phyloP scores from a whole-genome alignment of 306 rosid species.

The Castanea mollissima region DNA sequence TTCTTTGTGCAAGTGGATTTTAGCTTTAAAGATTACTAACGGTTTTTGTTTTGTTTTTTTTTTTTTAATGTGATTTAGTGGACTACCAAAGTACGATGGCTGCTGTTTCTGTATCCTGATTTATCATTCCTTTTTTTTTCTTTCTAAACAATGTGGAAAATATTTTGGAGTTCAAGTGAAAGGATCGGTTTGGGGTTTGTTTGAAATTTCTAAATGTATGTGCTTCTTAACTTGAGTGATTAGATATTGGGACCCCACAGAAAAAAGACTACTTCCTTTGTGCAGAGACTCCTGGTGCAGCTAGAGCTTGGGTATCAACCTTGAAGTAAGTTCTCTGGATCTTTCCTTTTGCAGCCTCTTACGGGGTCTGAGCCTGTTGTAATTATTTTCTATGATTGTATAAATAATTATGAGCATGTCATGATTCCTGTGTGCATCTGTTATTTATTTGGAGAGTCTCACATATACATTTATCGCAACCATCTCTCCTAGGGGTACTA shows the following conservation, averaged over 20 bases:
- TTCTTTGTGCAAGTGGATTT: slow-evolving; percentile 1
- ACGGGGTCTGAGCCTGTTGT: not conserved
- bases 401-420: not conserved
- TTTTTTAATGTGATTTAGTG: slow-evolving; percentile 43
- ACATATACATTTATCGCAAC: not conserved
- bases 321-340: slow-evolving; percentile 68
- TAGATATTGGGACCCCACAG: slow-evolving; percentile 97
- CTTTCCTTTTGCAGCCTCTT: slow-evolving; percentile 2
- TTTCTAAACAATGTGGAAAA: slow-evolving; percentile 5
- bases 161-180: not conserved
- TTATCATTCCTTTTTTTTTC: not conserved
- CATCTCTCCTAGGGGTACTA: too few relatives aligned
- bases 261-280: slow-evolving; percentile 96
- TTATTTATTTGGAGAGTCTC: not conserved
- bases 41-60: slow-evolving; percentile 18
- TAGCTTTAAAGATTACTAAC: slow-evolving; percentile 12
- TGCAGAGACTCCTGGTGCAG: slow-evolving; percentile 97
- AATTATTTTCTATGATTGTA: not conserved
- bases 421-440: not conserved
- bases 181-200: not conserved
- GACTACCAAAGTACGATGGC: slow-evolving; percentile 86
- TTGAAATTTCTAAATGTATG: slow-evolving; percentile 3
- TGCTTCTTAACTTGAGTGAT: slow-evolving; percentile 41
- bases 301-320: slow-evolving; percentile 97
- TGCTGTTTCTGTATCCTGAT: slow-evolving; percentile 96